Evolutionary conservation across 768 basidiomycete species (phyloP).

Genomic region (Boletus eberwhitei): DNA sequence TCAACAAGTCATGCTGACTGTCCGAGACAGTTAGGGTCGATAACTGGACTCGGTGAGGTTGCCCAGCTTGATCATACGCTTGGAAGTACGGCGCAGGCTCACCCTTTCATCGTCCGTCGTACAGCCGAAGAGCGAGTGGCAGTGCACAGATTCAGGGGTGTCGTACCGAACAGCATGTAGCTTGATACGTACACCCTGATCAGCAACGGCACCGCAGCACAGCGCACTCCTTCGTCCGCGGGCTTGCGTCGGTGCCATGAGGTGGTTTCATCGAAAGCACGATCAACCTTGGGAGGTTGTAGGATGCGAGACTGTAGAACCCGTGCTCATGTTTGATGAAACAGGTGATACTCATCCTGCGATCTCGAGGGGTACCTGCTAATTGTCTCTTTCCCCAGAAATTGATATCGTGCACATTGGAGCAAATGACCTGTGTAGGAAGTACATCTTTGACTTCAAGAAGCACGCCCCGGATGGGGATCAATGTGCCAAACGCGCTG

Average conservation of each 20-base stretch:
- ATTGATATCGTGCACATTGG: slow-evolving; percentile 56
- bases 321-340: slow-evolving; percentile 61
- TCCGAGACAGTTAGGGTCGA: no score
- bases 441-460: slow-evolving; percentile 60
- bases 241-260: slow-evolving; percentile 22
- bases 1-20: neutral
- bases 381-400: slow-evolving; percentile 37
- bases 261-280: slow-evolving; percentile 47
- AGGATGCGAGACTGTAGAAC: slow-evolving; percentile 58
- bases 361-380: slow-evolving; percentile 7
- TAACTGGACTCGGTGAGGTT: neutral
- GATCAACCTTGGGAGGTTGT: slow-evolving; percentile 79
- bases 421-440: slow-evolving; percentile 51
- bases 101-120: neutral
- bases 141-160: slow-evolving; percentile 11
- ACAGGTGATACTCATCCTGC: slow-evolving; percentile 43
- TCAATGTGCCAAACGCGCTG: slow-evolving; percentile 52
- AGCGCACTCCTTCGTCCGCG: slow-evolving; percentile 8
- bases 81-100: neutral
- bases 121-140: slow-evolving; percentile 17
- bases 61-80: slow-evolving; percentile 6
- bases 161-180: slow-evolving; percentile 12
- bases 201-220: slow-evolving; percentile 18
- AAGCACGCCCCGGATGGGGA: slow-evolving; percentile 41
- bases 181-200: slow-evolving; percentile 11